Base-by-base conservation (phyloP, 2,329 filamentous ascomycete species). In the Alternaria sp. region DNA sequence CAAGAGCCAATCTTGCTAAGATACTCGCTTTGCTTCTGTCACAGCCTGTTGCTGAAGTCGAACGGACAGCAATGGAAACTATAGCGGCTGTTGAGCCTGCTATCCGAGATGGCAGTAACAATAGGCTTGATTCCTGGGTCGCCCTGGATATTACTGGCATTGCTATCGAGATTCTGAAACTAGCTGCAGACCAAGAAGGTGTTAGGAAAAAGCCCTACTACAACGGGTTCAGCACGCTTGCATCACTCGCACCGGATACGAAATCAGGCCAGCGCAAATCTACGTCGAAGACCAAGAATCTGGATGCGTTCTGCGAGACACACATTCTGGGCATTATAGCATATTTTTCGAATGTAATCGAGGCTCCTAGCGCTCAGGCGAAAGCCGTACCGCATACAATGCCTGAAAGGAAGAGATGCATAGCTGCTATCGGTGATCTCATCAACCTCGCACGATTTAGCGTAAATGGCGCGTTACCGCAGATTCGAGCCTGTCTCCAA, bases 401-500 rank as follows among this genome's bases (percentile, higher is more conserved):
- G 68, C 84, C 73, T 70, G 93, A 97, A 72, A 92, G 93, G 69
- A 86, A 86, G 55, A 85, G 90, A 58, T 93, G 89, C 67, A 86
- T 99, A 8, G 86, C 86, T 63, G 93, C 92, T 5, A 90, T 99
- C 72, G 90, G 92, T 66, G 92, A 96, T 73, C 91, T 99, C 85
- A 90, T 97, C 49, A 86, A 83, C 53, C 82, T 96, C 48, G 90
- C 91, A 42, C 89, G 88, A 68, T 83, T 83, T 2, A 88, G 91
- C 70, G 87, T 93, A 31, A 89, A 88, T 60, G 88, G 90, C 67
- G 95, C 92, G 49, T 83, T 97, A 39, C 94, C 95, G 23, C 94
- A 97, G 88, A 94, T 98, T 55, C 92, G 92, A 65, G 93, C 94
- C n/a, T 97, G 92, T 72, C 82, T 99, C 11, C 88, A 96, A 62